Evolutionary conservation across 139 green algal species (phyloP), one percentile per base, ranked within the genome.

Genomic region (Parachlorella kessleri): DNA sequence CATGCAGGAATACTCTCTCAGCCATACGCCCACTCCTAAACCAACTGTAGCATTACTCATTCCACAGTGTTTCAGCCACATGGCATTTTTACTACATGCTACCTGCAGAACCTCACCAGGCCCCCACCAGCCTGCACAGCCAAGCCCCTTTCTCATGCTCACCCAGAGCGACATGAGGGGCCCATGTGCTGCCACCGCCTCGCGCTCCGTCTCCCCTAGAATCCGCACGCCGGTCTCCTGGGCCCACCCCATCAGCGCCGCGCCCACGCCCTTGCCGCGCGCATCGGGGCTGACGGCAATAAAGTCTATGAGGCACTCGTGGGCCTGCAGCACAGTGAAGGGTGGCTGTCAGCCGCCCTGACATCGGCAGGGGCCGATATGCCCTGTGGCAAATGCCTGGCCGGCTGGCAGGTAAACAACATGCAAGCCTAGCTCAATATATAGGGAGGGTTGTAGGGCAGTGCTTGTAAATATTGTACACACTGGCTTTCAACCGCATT

Each of bases 231-330:
- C 80, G 2, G 74, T 59, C 21, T 77, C 3, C 65, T 85, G 73
- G 1, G 80, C 80, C 80, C 80, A 85, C n/a, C 21, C 5, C 73
- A 85, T 77, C 2, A 85, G 80, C 53, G 35, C 28, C 24, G 70
- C 37, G 30, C 80, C 80, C 42, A 85, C 80, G 72, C 80, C 80
- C 48, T 82, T 64, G 40, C 80, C 80, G 23, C 80, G 65, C 23
- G 80, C 65, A 9, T 77, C 73, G 2, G 72, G 72, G 66, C 37
- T 72, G 21, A 85, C 80, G 18, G 80, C 80, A 9, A 85, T 75
- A 53, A 81, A 85, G 66, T 85, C 80, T 3, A 85, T 67, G 32
- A 85, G 55, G 76, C 80, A 85, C 72, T 85, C 80, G 59, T 85
- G 53, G 28, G 72, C 59, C 76, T 81, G 76, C 36, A 74, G n/a